These are phyloP conservation scores for Pachysandra terminalis DNA, from an alignment of 164 flowering plant species.

Conservation along the genomic window DNA sequence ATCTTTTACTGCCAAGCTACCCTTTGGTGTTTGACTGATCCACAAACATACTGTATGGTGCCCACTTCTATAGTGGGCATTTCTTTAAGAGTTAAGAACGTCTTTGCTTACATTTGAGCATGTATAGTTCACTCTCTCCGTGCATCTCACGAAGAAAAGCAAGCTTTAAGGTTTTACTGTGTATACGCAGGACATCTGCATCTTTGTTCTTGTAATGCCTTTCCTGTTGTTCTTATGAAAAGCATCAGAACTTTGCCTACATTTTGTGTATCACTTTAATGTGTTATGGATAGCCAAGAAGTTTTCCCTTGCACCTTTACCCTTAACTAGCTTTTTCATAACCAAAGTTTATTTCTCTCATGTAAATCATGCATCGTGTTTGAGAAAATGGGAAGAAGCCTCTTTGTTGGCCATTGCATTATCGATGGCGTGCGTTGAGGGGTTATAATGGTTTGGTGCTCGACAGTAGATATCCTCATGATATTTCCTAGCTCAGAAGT, in stretches of 20 bases:
- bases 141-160: background rate
- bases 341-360: too few species aligned
- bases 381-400: background rate
- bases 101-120: too few species aligned
- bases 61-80: too few species aligned
- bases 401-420: background rate
- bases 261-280: background rate
- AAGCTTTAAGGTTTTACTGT: too few species aligned
- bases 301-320: background rate
- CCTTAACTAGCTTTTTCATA: background rate
- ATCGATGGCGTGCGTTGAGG: background rate
- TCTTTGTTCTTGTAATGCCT: background rate
- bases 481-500: background rate
- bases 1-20: too few species aligned
- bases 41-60: too few species aligned
- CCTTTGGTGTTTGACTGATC: too few species aligned
- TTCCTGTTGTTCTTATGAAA: background rate
- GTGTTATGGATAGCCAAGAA: background rate
- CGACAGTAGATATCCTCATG: background rate
- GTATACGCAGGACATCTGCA: background rate
- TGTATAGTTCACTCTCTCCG: background rate
- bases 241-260: background rate
- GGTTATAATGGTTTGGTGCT: background rate
- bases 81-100: too few species aligned
- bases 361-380: background rate